Conservation (phyloP, 495 filamentous ascomycete genomes). For the Cryomyces minteri region DNA sequence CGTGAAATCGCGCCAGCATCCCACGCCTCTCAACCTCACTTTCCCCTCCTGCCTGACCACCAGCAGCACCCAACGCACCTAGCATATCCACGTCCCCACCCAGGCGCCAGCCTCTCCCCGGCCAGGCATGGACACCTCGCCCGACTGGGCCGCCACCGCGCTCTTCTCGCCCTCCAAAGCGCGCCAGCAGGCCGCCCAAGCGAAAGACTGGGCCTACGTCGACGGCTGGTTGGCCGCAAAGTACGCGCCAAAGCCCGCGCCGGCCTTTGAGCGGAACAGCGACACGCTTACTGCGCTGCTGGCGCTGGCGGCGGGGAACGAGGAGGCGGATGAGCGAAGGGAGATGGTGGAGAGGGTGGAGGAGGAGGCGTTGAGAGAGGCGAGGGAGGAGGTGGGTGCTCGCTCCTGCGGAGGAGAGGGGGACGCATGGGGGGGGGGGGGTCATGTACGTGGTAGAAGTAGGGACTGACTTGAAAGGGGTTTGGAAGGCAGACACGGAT, state of each 20-base stretch:
- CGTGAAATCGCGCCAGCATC: too few relatives aligned
- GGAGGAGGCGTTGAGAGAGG: slow-evolving; percentile 25
- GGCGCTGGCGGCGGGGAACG: slow-evolving; percentile 57
- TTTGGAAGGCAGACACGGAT: background rate
- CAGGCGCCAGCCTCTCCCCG: too few relatives aligned
- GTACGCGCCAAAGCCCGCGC: slow-evolving; percentile 40
- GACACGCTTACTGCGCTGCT: slow-evolving; percentile 65
- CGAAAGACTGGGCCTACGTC: slow-evolving; percentile 77
- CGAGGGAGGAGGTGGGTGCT: slow-evolving; percentile 21
- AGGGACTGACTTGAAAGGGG: too few relatives aligned
- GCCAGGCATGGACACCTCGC: too few relatives aligned
- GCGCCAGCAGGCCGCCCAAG: slow-evolving; percentile 39
- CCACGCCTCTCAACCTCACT: too few relatives aligned
- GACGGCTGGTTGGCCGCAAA: slow-evolving; percentile 62
- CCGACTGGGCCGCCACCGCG: slow-evolving; percentile 24
- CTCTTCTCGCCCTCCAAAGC: slow-evolving; percentile 59
- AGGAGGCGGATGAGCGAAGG: slow-evolving; percentile 62
- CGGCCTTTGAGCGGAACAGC: slow-evolving; percentile 65
- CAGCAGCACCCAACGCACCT: too few relatives aligned
- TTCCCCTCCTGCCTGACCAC: too few relatives aligned
- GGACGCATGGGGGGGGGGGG: background rate
- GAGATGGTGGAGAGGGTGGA: slow-evolving; percentile 39
- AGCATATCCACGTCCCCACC: too few relatives aligned
- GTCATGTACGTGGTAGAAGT: too few relatives aligned
- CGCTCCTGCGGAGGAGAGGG: background rate